A percentile compares a stretch with the other conserved stretches of the same genome.
Conservation (phyloP, 2,329 filamentous ascomycete species). For the Rhytidhysteron rufulum region DNA sequence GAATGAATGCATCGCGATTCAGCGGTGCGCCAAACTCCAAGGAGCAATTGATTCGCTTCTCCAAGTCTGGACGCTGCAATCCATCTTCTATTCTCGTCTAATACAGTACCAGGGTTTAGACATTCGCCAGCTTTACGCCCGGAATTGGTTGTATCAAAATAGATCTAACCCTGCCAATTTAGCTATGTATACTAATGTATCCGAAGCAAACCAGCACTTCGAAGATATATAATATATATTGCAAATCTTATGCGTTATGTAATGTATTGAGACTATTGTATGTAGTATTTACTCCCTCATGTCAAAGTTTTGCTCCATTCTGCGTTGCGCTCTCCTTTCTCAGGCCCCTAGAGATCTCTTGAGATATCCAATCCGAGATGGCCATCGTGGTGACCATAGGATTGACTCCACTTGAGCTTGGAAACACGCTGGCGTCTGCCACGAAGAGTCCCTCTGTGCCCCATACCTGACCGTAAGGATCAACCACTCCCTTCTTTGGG, state of each 20-base stretch:
- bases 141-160: too few species aligned
- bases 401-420: slow-evolving; percentile 73
- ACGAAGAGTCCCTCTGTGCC: slow-evolving; percentile 63
- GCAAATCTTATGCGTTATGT: too few species aligned
- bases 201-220: not conserved
- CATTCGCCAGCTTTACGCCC: too few species aligned
- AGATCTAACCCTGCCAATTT: too few species aligned
- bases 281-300: not conserved
- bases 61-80: too few species aligned
- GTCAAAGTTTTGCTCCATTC: slow-evolving; percentile 17
- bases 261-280: too few species aligned
- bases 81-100: too few species aligned
- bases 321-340: slow-evolving; percentile 4
- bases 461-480: slow-evolving; percentile 53
- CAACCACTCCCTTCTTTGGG: slow-evolving; percentile 41
- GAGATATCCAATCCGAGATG: slow-evolving; percentile 34
- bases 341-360: slow-evolving; percentile 23
- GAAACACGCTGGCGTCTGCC: slow-evolving; percentile 72
- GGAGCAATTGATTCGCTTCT: too few species aligned
- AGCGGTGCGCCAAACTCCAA: too few species aligned
- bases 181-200: too few species aligned
- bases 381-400: slow-evolving; percentile 76
- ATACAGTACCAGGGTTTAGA: too few species aligned
- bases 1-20: too few species aligned
- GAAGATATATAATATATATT: not conserved